Conservation (phyloP, 2,329 filamentous ascomycete genomes). For the Bipolaris zeicola region DNA sequence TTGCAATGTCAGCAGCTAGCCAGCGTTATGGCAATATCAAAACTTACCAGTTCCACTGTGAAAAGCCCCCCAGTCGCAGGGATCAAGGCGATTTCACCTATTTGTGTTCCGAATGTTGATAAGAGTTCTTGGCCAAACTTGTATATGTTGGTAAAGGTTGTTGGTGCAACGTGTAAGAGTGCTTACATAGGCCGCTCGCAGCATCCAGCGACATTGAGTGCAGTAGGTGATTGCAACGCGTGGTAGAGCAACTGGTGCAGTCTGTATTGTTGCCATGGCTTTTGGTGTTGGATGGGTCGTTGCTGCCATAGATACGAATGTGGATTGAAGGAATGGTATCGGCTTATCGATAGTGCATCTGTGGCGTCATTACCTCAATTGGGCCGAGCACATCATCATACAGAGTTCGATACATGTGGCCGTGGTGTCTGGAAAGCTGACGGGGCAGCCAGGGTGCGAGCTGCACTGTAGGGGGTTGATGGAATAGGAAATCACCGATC, state of each 20-base stretch:
- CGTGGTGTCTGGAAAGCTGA: background rate
- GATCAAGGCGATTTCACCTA: conserved; percentile 87
- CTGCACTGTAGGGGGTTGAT: background rate
- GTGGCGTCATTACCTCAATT: conserved; percentile 5
- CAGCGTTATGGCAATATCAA: background rate
- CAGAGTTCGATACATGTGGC: background rate
- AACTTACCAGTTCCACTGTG: conserved; percentile 65
- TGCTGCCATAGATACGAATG: background rate
- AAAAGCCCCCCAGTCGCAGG: conserved; percentile 87
- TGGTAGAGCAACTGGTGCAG: conserved; percentile 57
- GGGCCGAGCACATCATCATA: background rate
- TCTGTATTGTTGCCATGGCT: conserved; percentile 34
- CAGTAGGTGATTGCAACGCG: conserved; percentile 89
- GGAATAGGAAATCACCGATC: background rate
- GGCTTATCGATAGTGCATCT: conserved; percentile 17
- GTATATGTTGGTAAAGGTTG: background rate
- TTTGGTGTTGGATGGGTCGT: background rate
- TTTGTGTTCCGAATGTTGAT: conserved; percentile 81
- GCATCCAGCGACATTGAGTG: conserved; percentile 92
- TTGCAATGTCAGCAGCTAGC: conserved; percentile 8
- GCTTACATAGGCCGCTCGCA: conserved; percentile 83
- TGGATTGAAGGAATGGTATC: background rate
- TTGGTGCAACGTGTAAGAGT: background rate
- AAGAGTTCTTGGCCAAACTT: conserved; percentile 95
- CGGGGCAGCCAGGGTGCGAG: background rate